Percentiles rank a stretch among this genome's conserved stretches.
Evolutionary conservation across 108 stramenopile genomes (phyloP).

Genomic region (Heterococcus sp.): DNA sequence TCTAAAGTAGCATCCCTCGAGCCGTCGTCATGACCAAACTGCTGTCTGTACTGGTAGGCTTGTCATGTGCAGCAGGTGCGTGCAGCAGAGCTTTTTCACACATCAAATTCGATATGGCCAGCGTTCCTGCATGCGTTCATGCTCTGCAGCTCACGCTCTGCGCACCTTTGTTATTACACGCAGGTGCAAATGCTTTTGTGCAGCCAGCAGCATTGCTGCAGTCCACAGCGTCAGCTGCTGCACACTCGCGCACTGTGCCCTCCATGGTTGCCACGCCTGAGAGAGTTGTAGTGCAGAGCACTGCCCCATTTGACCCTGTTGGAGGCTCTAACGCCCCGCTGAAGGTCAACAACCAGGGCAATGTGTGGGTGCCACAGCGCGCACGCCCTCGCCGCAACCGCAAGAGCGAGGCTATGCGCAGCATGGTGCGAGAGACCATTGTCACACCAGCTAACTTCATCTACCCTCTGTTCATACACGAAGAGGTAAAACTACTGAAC

Average conservation of each 20-base stretch:
- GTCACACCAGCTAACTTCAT: conserved; percentile 92
- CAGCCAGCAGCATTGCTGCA: too few relatives aligned
- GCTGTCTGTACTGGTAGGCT: too few relatives aligned
- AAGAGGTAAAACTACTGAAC: conserved; percentile 71
- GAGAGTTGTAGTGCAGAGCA: not conserved
- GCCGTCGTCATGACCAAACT: too few relatives aligned
- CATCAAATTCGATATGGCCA: too few relatives aligned
- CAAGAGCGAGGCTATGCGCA: conserved; percentile 81
- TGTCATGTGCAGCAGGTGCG: too few relatives aligned
- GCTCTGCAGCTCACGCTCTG: too few relatives aligned
- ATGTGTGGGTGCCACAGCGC: conserved; percentile 55
- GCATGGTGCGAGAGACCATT: conserved; percentile 91
- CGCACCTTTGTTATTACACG: not conserved
- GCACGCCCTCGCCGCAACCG: conserved; percentile 88
- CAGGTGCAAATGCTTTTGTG: not conserved
- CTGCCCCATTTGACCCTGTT: conserved; percentile 13
- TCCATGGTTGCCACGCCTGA: conserved; percentile 6
- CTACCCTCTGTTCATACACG: conserved; percentile 96
- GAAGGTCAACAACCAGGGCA: conserved; percentile 33
- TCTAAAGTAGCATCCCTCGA: too few relatives aligned
- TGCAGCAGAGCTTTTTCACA: too few relatives aligned
- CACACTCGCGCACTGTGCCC: too few relatives aligned
- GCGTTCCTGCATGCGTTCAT: too few relatives aligned
- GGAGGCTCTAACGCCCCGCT: conserved; percentile 35
- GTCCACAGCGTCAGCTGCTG: too few relatives aligned